A percentile compares a stretch with the other conserved stretches of the same genome.
These are phyloP conservation scores for Fusarium sp. DNA, from an alignment of 2,329 filamentous ascomycete species.

Conservation along the genomic window DNA sequence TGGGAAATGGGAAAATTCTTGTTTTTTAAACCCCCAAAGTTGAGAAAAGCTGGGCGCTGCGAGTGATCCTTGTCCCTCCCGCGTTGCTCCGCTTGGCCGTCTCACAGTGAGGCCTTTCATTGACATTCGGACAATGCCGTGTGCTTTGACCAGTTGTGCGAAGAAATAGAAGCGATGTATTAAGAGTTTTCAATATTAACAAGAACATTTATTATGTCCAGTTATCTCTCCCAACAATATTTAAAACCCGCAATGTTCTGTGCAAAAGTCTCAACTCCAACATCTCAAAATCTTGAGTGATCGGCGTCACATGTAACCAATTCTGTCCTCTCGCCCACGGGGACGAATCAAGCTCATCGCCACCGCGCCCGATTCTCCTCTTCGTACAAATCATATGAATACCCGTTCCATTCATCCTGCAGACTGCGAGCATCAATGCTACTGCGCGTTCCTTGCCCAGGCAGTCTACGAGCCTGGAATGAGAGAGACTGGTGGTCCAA, in stretches of 20 bases:
- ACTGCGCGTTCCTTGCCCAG: conserved; percentile 44
- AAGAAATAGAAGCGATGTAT: not conserved
- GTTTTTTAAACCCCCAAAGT: conserved; percentile 14
- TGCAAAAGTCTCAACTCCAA: not conserved
- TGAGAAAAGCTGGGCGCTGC: conserved; percentile 8
- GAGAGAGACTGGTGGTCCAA: conserved; percentile 40
- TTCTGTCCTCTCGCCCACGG: not conserved
- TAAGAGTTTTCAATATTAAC: not conserved
- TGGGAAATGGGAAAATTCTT: not conserved
- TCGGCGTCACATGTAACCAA: conserved; percentile 13
- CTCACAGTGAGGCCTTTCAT: conserved; percentile 1
- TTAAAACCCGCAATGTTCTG: not conserved
- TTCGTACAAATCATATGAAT: conserved; percentile 44
- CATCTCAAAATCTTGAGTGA: not conserved
- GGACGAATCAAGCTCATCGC: conserved; percentile 1
- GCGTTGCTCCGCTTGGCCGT: conserved; percentile 22
- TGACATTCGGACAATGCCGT: conserved; percentile 18
- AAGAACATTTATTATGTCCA: not conserved
- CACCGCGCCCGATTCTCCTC: conserved; percentile 32
- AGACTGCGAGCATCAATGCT: conserved; percentile 38
- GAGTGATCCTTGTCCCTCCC: conserved; percentile 17
- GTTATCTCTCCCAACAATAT: not conserved
- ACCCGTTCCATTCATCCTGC: conserved; percentile 42
- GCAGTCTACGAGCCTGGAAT: conserved; percentile 40
- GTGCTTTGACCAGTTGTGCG: conserved; percentile 2